Base-by-base conservation (phyloP, 1,284 basidiomycete species). In the Trichosporon faecale region DNA sequence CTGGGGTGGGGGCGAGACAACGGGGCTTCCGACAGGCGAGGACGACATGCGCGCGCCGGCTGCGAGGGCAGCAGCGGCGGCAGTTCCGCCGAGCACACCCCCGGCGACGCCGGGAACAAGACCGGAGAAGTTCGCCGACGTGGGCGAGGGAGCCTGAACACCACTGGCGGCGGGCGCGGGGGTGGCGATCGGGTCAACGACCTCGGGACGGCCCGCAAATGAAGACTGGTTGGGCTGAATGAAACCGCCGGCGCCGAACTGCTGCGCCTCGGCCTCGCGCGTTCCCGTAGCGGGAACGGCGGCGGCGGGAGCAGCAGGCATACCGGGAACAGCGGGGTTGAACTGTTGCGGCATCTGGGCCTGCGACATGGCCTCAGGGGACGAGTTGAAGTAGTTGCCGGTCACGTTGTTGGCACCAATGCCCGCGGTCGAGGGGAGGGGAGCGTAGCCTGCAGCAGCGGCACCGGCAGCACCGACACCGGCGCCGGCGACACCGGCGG, bases 331-430 rank as follows among this genome's bases (percentile, higher is more conserved):
- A 18, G 27, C 57, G 7, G 57, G 57, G 57, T 61, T n/a, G 21
- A n/a, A 0, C 9, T 29, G 27, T 29, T 61, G 27, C 16, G 57
- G 57, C 29, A 31, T 29, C 57, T 29, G 57, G 1, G 57, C 29
- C 27, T 31, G 18, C 2, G 27, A 11, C 57, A 61, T 29, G 29
- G 23, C 18, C 57, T 61, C 57, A 9, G 57, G 57, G 21, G 57
- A 61, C 57, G 57, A 31, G 57, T 61, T 61, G 57, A 61, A 61
- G 29, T 61, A 61, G 16, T 31, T 29, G 16, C 57, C 57, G n/a
- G 57, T 61, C 16, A 31, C 57, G 16, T 61, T 61, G 57, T 61
- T 61, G 18, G 57, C 57, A 18, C 16, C 57, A 12, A 61, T 61
- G 18, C 57, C 57, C 2, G 57, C 29, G 18, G 35, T 37, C 11